A percentile compares a stretch with the other conserved stretches of the same genome.
Evolutionary conservation across 441 rosid species (phyloP).

Genomic region (Aquilaria agallochum): DNA sequence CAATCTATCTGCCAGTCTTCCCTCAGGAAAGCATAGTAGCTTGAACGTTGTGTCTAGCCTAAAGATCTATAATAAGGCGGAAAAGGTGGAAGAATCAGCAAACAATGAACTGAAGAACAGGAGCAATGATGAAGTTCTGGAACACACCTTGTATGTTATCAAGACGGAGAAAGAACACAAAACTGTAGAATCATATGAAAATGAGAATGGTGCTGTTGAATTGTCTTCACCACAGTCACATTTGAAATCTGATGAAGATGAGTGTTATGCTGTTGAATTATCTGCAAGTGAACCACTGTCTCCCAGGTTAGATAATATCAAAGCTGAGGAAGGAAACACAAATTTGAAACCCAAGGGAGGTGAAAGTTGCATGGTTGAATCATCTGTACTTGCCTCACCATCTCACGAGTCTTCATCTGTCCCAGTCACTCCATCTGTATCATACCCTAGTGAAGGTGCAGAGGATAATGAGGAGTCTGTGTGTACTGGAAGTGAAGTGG

Average conservation of each 20-base stretch:
- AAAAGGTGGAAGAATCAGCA: constrained; percentile 23
- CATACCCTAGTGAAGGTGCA: constrained; percentile 24
- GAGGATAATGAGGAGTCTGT: constrained; percentile 33
- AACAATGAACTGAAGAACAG: constrained; percentile 17
- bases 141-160: constrained; percentile 61
- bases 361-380: constrained; percentile 9
- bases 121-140: constrained; percentile 30
- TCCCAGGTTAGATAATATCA: too few species aligned
- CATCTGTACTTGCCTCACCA: constrained; percentile 23
- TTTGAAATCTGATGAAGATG: too few species aligned
- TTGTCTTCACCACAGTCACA: too few species aligned
- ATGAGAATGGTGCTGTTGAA: constrained; percentile 25
- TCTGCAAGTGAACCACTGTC: background rate
- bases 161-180: constrained; percentile 42
- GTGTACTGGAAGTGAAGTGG: constrained; percentile 29
- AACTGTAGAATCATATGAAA: constrained; percentile 35
- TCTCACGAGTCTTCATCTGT: constrained; percentile 18
- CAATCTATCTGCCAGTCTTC: constrained; percentile 24
- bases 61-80: constrained; percentile 21
- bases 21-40: constrained; percentile 26
- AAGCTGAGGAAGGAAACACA: too few species aligned
- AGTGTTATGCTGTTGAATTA: background rate
- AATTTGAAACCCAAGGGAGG: too few species aligned
- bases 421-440: constrained; percentile 19
- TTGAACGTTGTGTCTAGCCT: constrained; percentile 21